phyloP scores from a whole-genome alignment of 495 filamentous ascomycete genomes.

The Daldinia concentrica region DNA sequence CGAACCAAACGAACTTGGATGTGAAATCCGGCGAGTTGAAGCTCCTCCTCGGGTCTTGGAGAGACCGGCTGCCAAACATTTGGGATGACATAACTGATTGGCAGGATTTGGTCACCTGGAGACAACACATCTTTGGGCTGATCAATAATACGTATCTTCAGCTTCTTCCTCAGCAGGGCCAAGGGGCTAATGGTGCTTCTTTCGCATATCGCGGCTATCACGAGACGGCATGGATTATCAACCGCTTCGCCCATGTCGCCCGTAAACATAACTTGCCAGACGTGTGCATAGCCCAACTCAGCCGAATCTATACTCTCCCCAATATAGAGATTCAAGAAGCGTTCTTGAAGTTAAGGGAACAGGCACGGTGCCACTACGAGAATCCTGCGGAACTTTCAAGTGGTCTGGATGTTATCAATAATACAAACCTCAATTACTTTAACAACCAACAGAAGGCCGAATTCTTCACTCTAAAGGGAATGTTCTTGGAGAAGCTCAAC shows the following conservation, averaged over 20 bases:
- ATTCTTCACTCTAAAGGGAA: conserved; percentile 98
- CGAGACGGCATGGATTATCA: conserved; percentile 99
- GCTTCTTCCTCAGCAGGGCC: conserved; percentile 80
- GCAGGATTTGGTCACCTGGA: conserved; percentile 98
- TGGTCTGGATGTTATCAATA: conserved; percentile 98
- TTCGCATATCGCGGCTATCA: conserved; percentile 98
- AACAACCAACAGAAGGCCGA: conserved; percentile 95
- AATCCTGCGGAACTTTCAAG: conserved; percentile 89
- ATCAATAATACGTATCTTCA: conserved; percentile 94
- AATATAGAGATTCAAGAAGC: conserved; percentile 99
- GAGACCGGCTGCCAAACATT: conserved; percentile 93
- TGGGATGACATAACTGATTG: conserved; percentile 99
- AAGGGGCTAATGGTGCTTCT: conserved; percentile 80
- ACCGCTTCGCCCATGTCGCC: conserved; percentile 96
- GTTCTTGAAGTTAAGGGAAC: conserved; percentile 95
- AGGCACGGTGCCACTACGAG: conserved; percentile 98
- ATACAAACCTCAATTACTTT: conserved; percentile 99
- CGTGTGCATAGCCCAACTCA: conserved; percentile 95
- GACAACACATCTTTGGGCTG: conserved; percentile 97
- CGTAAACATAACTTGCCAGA: conserved; percentile 96
- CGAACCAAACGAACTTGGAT: conserved; percentile 86
- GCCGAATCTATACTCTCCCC: conserved; percentile 96
- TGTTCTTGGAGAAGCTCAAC: conserved; percentile 95
- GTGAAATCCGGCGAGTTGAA: conserved; percentile 96
- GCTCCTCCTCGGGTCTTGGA: conserved; percentile 91